Evolutionary conservation across 257 asterid species (phyloP).

Genomic region (Gentiana straminea): DNA sequence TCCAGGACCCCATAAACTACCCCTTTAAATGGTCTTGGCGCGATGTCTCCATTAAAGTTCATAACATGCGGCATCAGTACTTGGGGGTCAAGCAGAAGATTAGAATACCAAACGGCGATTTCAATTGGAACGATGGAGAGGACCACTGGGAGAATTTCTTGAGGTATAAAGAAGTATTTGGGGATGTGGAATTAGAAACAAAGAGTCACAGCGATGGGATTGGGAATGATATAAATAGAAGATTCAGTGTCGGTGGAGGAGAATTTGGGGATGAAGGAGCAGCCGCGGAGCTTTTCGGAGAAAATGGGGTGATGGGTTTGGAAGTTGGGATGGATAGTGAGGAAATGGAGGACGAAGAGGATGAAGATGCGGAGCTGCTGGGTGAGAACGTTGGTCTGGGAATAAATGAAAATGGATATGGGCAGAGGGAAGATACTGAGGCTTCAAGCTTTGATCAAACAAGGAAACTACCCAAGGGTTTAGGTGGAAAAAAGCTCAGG

Average conservation of each 20-base stretch:
- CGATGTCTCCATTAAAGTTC: conserved; percentile 86
- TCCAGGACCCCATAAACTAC: conserved; percentile 58
- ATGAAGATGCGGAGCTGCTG: conserved; percentile 17
- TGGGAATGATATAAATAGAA: neutral
- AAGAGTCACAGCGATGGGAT: conserved; percentile 11
- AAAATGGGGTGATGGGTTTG: conserved; percentile 14
- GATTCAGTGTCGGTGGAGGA: neutral
- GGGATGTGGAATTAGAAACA: conserved; percentile 61
- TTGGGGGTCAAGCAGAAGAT: conserved; percentile 94
- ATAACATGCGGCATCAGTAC: conserved; percentile 97
- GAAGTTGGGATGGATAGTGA: conserved; percentile 51
- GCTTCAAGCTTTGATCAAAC: conserved; percentile 20
- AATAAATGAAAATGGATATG: conserved; percentile 22
- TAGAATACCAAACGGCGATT: conserved; percentile 41
- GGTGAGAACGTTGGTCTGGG: conserved; percentile 18
- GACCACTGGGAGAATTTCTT: conserved; percentile 91
- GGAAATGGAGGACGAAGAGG: conserved; percentile 42
- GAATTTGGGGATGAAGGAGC: conserved; percentile 37
- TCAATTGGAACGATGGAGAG: conserved; percentile 84
- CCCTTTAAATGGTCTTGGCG: conserved; percentile 99
- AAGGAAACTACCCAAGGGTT: conserved; percentile 27
- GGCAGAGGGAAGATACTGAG: conserved; percentile 23
- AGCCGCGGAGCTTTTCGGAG: conserved; percentile 12
- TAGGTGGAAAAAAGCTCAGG: conserved; percentile 37
- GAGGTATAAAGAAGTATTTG: conserved; percentile 78